These are phyloP conservation scores for Allantophomopsis cytisporea DNA, from an alignment of 2,329 filamentous ascomycete genomes.

Conservation along the genomic window DNA sequence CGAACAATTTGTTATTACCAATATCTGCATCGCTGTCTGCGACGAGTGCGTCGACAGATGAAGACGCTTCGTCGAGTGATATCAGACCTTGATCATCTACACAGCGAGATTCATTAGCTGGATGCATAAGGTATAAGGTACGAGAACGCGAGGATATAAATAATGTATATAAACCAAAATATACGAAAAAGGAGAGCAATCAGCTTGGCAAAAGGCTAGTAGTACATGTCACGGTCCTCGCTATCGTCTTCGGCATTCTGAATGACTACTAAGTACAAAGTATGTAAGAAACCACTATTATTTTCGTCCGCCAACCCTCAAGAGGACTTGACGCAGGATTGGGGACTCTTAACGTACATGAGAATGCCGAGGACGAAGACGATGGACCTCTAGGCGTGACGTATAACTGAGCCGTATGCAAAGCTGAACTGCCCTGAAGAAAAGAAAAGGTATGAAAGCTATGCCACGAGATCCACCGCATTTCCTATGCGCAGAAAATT, in stretches of 20 bases:
- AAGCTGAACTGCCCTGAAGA: conserved; percentile 9
- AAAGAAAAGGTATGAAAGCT: conserved; percentile 11
- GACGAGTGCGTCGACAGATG: conserved; percentile 56
- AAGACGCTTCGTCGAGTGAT: conserved; percentile 44
- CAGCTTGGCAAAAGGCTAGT: conserved; percentile 19
- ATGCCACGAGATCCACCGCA: conserved; percentile 13
- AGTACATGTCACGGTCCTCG: conserved; percentile 41
- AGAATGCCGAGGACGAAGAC: conserved; percentile 48
- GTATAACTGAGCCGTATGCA: conserved; percentile 10
- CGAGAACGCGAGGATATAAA: conserved; percentile 8
- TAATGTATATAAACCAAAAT: background rate
- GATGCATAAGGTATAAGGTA: conserved; percentile 3
- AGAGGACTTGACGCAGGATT: conserved; percentile 19
- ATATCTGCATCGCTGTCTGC: conserved; percentile 30
- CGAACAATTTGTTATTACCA: conserved; percentile 4
- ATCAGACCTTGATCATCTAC: conserved; percentile 48
- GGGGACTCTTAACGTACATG: conserved; percentile 52
- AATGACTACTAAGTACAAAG: conserved; percentile 21
- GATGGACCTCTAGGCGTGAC: conserved; percentile 47
- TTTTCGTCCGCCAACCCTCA: conserved; percentile 29
- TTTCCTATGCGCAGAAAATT: conserved; percentile 8
- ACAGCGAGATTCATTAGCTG: conserved; percentile 2
- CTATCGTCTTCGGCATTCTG: conserved; percentile 41
- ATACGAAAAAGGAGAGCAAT: conserved; percentile 18
- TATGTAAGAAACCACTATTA: conserved; percentile 28